Conservation (phyloP, 75 land plant species). For the Pseudotsuga menziesii region DNA sequence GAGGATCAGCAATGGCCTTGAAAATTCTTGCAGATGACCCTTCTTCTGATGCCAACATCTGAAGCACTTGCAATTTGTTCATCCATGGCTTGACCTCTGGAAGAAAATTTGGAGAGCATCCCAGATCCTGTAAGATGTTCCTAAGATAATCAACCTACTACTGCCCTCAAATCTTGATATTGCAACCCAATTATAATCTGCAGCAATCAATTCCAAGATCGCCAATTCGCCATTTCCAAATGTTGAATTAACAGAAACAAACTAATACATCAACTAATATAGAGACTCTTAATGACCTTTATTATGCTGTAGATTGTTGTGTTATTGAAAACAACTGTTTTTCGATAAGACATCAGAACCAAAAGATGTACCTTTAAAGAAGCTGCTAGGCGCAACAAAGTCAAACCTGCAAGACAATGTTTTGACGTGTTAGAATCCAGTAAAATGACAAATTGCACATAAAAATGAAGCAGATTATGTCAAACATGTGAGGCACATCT, state of each 20-base stretch:
- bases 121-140: slow-evolving; percentile 11
- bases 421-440: not conserved
- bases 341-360: not conserved
- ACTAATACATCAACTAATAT: not conserved
- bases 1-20: slow-evolving; percentile 98
- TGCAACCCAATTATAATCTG: not conserved
- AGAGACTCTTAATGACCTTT: not conserved
- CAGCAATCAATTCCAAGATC: not conserved
- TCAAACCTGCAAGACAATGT: slow-evolving; percentile 65
- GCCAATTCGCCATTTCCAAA: not conserved
- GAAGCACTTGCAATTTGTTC: slow-evolving; percentile 77
- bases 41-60: slow-evolving; percentile 37
- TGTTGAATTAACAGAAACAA: not conserved
- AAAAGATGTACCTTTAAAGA: slow-evolving; percentile 46
- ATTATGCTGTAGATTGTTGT: not conserved
- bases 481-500: not conserved
- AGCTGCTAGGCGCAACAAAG: slow-evolving; percentile 84
- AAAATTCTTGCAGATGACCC: slow-evolving; percentile 66
- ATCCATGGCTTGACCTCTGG: slow-evolving; percentile 90
- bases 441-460: not conserved
- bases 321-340: not conserved
- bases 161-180: slow-evolving; percentile 4
- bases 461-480: not conserved
- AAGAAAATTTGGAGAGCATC: slow-evolving; percentile 12
- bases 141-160: slow-evolving; percentile 9